Evolutionary conservation across 176 grass and related monocot species (phyloP).

Genomic region (Zoysia pacifica): DNA sequence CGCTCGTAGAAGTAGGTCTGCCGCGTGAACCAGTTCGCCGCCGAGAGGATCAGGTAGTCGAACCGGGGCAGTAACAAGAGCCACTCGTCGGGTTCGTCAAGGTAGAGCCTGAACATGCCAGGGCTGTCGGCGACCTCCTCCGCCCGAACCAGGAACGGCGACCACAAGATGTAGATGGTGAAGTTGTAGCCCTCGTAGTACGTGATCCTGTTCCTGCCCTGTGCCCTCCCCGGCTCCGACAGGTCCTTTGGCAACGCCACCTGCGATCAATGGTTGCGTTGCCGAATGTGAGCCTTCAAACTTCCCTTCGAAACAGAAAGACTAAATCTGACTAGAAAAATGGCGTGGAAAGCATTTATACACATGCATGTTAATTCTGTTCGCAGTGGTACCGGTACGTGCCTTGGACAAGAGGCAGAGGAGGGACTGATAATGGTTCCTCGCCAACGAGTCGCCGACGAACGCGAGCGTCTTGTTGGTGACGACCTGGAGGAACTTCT

Average conservation of each 20-base stretch:
- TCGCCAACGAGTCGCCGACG: slow-evolving; percentile 51
- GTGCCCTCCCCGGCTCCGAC: background rate
- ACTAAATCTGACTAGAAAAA: no score
- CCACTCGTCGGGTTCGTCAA: slow-evolving; percentile 70
- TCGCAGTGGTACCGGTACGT: background rate
- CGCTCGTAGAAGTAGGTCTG: slow-evolving; percentile 56
- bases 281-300: background rate
- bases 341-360: no score
- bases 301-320: background rate
- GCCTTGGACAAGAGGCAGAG: slow-evolving; percentile 53
- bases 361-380: no score
- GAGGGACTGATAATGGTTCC: slow-evolving; percentile 61
- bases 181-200: slow-evolving; percentile 51
- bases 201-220: slow-evolving; percentile 26
- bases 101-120: slow-evolving; percentile 54
- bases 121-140: slow-evolving; percentile 28
- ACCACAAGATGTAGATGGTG: slow-evolving; percentile 65
- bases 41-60: slow-evolving; percentile 74
- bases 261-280: slow-evolving; percentile 4
- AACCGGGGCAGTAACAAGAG: slow-evolving; percentile 34
- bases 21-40: slow-evolving; percentile 69
- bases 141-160: slow-evolving; percentile 62
- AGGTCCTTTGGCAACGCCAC: slow-evolving; percentile 42
- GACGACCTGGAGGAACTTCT: slow-evolving; percentile 49
- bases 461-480: slow-evolving; percentile 51